phyloP scores from a whole-genome alignment of 2,329 filamentous ascomycete genomes.

The Microcera coccophila region DNA sequence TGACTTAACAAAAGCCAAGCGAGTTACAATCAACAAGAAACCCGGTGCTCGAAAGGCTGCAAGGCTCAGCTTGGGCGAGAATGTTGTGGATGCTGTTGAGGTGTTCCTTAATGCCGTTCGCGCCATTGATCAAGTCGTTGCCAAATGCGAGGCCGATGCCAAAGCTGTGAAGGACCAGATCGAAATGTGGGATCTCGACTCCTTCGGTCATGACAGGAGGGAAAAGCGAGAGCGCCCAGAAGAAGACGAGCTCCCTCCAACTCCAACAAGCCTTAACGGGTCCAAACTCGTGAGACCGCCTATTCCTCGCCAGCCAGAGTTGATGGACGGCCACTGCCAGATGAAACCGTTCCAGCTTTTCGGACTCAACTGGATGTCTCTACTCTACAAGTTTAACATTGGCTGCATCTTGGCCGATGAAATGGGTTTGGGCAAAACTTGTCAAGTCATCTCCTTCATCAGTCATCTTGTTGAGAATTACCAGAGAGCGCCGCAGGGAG shows the following conservation, averaged over 20 bases:
- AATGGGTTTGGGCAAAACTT: conserved; percentile 96
- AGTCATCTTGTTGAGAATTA: conserved; percentile 73
- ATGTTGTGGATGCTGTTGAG: conserved; percentile 50
- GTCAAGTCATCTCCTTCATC: conserved; percentile 89
- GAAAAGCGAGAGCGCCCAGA: conserved; percentile 23
- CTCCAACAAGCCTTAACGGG: conserved; percentile 38
- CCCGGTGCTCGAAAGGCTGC: conserved; percentile 44
- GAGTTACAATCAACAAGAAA: conserved; percentile 54
- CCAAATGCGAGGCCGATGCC: conserved; percentile 69
- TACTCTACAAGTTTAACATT: conserved; percentile 74
- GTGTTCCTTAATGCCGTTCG: conserved; percentile 77
- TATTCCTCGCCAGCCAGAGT: conserved; percentile 61
- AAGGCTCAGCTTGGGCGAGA: conserved; percentile 49
- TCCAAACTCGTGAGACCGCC: conserved; percentile 40
- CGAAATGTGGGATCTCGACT: conserved; percentile 47
- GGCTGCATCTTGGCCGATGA: conserved; percentile 94
- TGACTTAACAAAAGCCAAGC: conserved; percentile 60
- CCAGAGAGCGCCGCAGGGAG: conserved; percentile 25
- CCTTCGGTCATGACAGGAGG: conserved; percentile 40
- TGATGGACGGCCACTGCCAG: conserved; percentile 70
- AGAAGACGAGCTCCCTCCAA: conserved; percentile 38
- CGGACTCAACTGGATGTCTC: conserved; percentile 87
- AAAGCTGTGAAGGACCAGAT: conserved; percentile 49
- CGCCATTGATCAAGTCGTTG: conserved; percentile 78
- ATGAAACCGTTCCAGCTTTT: conserved; percentile 95